phyloP scores from a whole-genome alignment of 139 green algal species.

The Picocystis salinarum region DNA sequence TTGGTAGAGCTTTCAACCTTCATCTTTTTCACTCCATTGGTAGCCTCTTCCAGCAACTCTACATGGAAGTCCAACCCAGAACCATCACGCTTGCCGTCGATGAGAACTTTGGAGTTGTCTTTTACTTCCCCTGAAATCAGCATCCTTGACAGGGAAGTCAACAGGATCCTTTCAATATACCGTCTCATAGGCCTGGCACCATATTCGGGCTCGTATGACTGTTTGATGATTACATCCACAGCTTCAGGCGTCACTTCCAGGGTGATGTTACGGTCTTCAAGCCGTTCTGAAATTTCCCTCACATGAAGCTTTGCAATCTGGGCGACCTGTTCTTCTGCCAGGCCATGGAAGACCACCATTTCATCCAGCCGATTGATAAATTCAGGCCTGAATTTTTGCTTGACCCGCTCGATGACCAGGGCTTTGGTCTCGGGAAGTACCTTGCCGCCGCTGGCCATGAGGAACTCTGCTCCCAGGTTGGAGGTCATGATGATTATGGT shows the following conservation, averaged over 20 bases:
- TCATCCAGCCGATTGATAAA: slow-evolving; percentile 79
- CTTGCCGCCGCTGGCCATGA: slow-evolving; percentile 20
- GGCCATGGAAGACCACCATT: slow-evolving; percentile 67
- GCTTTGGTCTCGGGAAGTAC: slow-evolving; percentile 5
- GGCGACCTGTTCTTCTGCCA: slow-evolving; percentile 36
- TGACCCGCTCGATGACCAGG: slow-evolving; percentile 5
- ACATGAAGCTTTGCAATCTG: slow-evolving; percentile 48
- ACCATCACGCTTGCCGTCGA: no score
- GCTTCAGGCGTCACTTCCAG: slow-evolving; percentile 11
- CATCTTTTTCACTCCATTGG: no score
- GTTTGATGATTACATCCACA: background rate
- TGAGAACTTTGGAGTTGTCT: no score
- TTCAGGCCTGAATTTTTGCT: slow-evolving; percentile 45
- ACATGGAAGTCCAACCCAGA: no score
- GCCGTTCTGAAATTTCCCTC: slow-evolving; percentile 34
- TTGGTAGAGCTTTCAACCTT: no score
- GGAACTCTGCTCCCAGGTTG: slow-evolving; percentile 59
- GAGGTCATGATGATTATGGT: slow-evolving; percentile 87
- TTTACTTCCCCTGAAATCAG: no score
- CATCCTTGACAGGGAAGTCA: no score
- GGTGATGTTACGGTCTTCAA: slow-evolving; percentile 36
- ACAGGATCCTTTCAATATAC: no score
- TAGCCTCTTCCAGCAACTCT: no score
- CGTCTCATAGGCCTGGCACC: slow-evolving; percentile 2
- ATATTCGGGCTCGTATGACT: background rate